Evolutionary conservation across 2,329 filamentous ascomycete genomes (phyloP).

Genomic region (Sporothrix phasma): DNA sequence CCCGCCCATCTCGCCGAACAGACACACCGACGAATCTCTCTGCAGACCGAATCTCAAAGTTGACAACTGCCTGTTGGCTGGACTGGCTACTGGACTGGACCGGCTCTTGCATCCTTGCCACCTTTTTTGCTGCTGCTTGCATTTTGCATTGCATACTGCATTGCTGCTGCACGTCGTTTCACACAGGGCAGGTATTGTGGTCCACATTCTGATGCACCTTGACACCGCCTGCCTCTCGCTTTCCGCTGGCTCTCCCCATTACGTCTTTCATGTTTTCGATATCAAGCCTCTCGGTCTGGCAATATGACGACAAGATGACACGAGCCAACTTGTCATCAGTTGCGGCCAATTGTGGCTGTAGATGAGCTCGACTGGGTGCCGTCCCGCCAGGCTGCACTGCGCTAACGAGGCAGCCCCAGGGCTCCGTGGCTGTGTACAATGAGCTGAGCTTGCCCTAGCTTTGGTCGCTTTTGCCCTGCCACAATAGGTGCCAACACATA

Average conservation of each 20-base stretch:
- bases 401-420: background rate
- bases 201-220: background rate
- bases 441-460: background rate
- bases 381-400: background rate
- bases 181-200: background rate
- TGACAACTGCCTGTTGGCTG: background rate
- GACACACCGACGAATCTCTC: background rate
- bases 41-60: background rate
- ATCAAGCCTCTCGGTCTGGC: background rate
- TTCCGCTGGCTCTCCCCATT: background rate
- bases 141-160: background rate
- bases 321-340: background rate
- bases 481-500: background rate
- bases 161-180: background rate
- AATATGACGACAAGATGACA: background rate
- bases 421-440: slow-evolving; percentile 7
- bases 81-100: slow-evolving; percentile 1
- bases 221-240: background rate
- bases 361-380: background rate
- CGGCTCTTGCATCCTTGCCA: too few relatives aligned
- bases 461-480: slow-evolving; percentile 1
- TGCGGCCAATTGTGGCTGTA: background rate
- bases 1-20: background rate
- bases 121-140: background rate
- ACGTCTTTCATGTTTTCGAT: background rate